Evolutionary conservation across 371 early-diverging fungal genomes (phyloP), one percentile per base, ranked within the genome.

Genomic region (Paraphysoderma sedebokerense): DNA sequence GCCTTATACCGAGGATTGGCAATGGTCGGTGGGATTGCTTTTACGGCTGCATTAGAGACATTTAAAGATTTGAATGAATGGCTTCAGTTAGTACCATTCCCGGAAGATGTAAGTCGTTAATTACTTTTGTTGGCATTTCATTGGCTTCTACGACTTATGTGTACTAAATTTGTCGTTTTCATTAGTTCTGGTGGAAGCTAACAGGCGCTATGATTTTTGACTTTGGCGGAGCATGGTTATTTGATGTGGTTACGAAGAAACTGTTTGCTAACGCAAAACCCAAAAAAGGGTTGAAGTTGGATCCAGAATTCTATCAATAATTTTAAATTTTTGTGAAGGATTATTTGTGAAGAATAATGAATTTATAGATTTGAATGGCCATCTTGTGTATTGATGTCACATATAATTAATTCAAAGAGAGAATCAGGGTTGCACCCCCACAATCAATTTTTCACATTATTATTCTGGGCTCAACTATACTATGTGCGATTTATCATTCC

Each of bases 51-150:
- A 7, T 79, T 80, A 19, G 95, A 98, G 63, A 49, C 86, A 34
- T 74, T 82, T 38, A 81, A 82, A n/a, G 89, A 78, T 35, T 68
- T 96, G 41, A 98, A 98, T 65, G 81, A 81, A 48, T 75, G 77
- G 59, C 75, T 97, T 55, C 82, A 87, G 62, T 69, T 95, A 46
- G 96, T 93, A 24, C 79, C 79, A 20, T 87, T 92, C 77, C 92
- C 89, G 29, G 76, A 70, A 33, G 79, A 78, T 47, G 77, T 79
- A 63, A 59, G 64, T 63, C 22, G 38, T 20, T 28, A 50, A 35
- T 20, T 44, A 44, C 19, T 19, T 27, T 34, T 28, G 36, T 35
- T 44, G 26, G 3, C 23, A 26, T 20, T 20, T 35, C 41, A 32
- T 22, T 38, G 7, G 17, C 7, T 7, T 41, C 12, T 9, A 23